These are phyloP conservation scores for Arctium lappa DNA, from an alignment of 129 eudicot species.

Conservation along the genomic window DNA sequence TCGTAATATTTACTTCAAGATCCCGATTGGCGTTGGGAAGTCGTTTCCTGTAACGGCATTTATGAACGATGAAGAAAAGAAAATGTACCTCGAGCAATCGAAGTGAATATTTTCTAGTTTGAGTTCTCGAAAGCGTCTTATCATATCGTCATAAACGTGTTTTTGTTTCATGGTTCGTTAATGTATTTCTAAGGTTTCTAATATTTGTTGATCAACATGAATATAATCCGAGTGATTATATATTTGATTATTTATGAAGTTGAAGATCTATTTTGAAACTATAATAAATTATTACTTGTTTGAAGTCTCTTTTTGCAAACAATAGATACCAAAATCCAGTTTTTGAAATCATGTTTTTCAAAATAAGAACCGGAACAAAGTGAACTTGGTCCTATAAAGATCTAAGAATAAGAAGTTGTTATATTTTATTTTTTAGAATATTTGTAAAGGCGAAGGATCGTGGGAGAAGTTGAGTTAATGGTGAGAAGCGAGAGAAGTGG, in stretches of 20 bases:
- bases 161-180: background rate
- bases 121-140: background rate
- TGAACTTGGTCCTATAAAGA: no score
- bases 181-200: background rate
- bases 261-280: background rate
- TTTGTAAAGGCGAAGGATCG: no score
- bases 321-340: no score
- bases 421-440: no score
- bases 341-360: no score
- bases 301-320: no score
- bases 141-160: background rate
- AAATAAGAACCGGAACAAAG: no score
- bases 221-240: background rate
- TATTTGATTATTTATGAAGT: background rate
- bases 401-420: no score
- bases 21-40: constrained; percentile 54
- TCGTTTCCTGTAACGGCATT: constrained; percentile 75
- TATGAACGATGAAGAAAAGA: constrained; percentile 70
- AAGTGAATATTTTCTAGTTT: constrained; percentile 16
- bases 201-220: background rate
- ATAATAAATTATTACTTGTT: background rate
- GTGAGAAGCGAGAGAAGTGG: no score
- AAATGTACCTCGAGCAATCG: constrained; percentile 26
- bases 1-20: constrained; percentile 65
- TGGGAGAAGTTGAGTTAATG: no score